phyloP scores from a whole-genome alignment of 306 rosid genomes.

The Aeschynomene evenia region DNA sequence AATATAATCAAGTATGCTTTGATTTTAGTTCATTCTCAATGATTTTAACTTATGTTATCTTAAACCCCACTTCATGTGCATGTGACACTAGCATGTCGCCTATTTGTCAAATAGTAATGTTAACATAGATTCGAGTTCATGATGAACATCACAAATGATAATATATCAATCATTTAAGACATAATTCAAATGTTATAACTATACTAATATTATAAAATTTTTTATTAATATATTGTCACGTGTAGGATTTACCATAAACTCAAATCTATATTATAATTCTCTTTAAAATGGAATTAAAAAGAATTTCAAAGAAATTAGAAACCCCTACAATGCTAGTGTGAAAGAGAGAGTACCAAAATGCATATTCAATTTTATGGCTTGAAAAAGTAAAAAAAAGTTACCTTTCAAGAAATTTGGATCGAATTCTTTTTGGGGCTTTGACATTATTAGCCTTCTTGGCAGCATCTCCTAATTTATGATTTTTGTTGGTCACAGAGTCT shows the following conservation, averaged over 20 bases:
- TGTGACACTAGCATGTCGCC: slow-evolving; percentile 6
- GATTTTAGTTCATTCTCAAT: slow-evolving; percentile 10
- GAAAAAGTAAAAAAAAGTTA: slow-evolving; percentile 21
- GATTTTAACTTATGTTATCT: not conserved
- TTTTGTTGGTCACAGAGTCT: slow-evolving; percentile 69
- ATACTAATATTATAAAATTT: too few species aligned
- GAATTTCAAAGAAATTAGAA: slow-evolving; percentile 16
- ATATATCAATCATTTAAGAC: too few species aligned
- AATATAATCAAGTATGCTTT: not conserved
- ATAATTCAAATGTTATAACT: too few species aligned
- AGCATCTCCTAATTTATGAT: slow-evolving; percentile 74
- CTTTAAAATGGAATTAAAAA: slow-evolving; percentile 16
- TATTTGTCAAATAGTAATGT: too few species aligned
- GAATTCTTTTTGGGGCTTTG: slow-evolving; percentile 53
- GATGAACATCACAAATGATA: too few species aligned
- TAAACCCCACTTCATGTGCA: slow-evolving; percentile 27
- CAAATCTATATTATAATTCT: too few species aligned
- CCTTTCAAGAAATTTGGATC: slow-evolving; percentile 76
- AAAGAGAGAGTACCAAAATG: slow-evolving; percentile 21
- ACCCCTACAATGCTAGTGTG: not conserved
- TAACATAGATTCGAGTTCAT: too few species aligned
- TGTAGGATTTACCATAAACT: too few species aligned
- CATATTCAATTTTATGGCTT: slow-evolving; percentile 3
- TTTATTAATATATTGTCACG: too few species aligned
- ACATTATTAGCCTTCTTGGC: slow-evolving; percentile 54